Conservation (phyloP, 2,329 filamentous ascomycete species). For the Metarhizium guizhouense region DNA sequence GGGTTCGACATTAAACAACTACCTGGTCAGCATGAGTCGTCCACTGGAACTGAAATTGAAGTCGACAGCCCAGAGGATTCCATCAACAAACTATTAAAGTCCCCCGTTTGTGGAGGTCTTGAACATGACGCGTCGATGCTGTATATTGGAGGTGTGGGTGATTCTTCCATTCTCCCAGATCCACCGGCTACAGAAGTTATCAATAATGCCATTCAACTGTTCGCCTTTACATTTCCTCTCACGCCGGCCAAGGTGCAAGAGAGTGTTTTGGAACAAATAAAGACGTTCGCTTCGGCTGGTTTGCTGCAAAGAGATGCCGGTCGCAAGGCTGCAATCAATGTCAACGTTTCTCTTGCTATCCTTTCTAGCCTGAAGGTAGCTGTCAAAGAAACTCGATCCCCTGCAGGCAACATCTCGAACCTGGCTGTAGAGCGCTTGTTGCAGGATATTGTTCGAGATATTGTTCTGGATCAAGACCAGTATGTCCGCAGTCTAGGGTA, state of each 20-base stretch:
- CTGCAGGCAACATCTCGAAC: conserved; percentile 64
- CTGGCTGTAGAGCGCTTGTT: conserved; percentile 74
- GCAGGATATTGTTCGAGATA: conserved; percentile 62
- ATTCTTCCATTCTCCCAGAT: conserved; percentile 48
- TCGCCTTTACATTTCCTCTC: conserved; percentile 82
- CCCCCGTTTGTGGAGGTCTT: conserved; percentile 71
- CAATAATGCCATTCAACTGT: conserved; percentile 87
- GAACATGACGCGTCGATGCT: conserved; percentile 84
- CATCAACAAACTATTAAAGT: conserved; percentile 53
- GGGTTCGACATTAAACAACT: conserved; percentile 66
- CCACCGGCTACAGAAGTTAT: conserved; percentile 89
- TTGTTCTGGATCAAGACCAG: conserved; percentile 75
- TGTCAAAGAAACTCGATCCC: conserved; percentile 67
- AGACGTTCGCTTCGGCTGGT: conserved; percentile 75
- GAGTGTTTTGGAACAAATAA: conserved; percentile 88
- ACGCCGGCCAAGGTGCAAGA: conserved; percentile 90
- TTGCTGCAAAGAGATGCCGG: conserved; percentile 78
- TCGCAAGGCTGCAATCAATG: conserved; percentile 79
- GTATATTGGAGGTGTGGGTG: conserved; percentile 48
- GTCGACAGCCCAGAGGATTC: conserved; percentile 52
- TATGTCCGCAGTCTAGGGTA: conserved; percentile 81
- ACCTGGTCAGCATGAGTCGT: conserved; percentile 56
- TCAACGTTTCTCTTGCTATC: conserved; percentile 80
- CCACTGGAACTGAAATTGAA: conserved; percentile 35
- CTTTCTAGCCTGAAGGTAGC: conserved; percentile 75